Percentiles rank a stretch among this genome's conserved stretches.
These are phyloP conservation scores for Dillenia turbinata DNA, from an alignment of 164 flowering plant genomes.

Conservation along the genomic window DNA sequence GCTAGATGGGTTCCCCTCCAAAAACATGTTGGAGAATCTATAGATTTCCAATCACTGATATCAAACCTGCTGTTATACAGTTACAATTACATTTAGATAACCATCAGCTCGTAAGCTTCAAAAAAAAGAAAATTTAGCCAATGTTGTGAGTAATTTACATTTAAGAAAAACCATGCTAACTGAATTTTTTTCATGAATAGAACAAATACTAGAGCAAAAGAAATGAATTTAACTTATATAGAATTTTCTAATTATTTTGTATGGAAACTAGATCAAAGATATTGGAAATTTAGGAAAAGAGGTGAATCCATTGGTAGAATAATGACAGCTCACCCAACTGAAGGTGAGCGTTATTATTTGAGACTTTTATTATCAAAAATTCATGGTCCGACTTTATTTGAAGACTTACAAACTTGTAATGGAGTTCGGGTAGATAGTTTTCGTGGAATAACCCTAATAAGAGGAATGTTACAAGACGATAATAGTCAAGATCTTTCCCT, in stretches of 20 bases:
- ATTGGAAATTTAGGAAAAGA: too few relatives aligned
- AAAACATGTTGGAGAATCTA: too few relatives aligned
- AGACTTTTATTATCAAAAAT: neutral
- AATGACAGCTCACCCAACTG: neutral
- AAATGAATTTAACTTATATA: too few relatives aligned
- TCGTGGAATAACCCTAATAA: neutral
- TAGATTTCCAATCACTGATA: too few relatives aligned
- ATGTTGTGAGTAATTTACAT: too few relatives aligned
- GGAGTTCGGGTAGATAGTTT: neutral
- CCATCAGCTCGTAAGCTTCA: neutral
- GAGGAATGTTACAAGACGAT: constrained; percentile 2
- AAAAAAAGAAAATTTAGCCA: too few relatives aligned
- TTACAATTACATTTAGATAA: too few relatives aligned
- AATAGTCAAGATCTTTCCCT: neutral
- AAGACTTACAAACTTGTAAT: neutral
- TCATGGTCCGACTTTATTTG: neutral
- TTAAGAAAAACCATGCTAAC: too few relatives aligned
- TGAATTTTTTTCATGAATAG: neutral
- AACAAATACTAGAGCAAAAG: neutral
- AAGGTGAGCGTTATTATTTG: constrained; percentile 2
- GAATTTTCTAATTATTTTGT: too few relatives aligned
- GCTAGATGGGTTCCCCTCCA: too few relatives aligned
- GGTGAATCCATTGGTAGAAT: neutral
- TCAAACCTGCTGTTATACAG: too few relatives aligned
- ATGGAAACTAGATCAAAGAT: too few relatives aligned